A percentile compares a stretch with the other conserved stretches of the same genome.
Conservation (phyloP, 805 yeast species). For the Torulaspora microellipsoides region DNA sequence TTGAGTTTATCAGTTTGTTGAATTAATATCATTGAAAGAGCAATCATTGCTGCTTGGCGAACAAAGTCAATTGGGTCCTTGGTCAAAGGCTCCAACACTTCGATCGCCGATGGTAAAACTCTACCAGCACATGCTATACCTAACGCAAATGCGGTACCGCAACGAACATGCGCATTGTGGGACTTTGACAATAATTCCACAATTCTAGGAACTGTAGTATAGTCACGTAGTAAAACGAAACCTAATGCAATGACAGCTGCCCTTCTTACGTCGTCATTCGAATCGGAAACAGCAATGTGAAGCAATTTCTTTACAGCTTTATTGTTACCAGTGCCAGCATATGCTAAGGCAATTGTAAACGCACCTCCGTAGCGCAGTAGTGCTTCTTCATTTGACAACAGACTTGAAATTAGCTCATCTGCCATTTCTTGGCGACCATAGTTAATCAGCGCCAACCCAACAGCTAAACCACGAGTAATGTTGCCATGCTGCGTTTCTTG, state of each 20-base stretch:
- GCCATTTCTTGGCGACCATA: slow-evolving; percentile 85
- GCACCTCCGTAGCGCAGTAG: slow-evolving; percentile 94
- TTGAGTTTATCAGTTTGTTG: slow-evolving; percentile 79
- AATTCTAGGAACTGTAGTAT: slow-evolving; percentile 89
- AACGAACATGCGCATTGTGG: slow-evolving; percentile 96
- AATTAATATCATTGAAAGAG: slow-evolving; percentile 84
- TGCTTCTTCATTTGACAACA: slow-evolving; percentile 72
- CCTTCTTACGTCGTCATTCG: slow-evolving; percentile 93
- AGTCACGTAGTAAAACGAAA: slow-evolving; percentile 83
- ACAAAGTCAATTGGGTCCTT: slow-evolving; percentile 96
- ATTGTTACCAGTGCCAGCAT: slow-evolving; percentile 93
- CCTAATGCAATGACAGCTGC: slow-evolving; percentile 92
- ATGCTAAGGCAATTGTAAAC: slow-evolving; percentile 88
- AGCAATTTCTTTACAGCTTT: slow-evolving; percentile 78
- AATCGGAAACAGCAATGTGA: slow-evolving; percentile 94
- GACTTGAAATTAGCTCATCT: slow-evolving; percentile 57
- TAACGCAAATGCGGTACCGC: slow-evolving; percentile 95
- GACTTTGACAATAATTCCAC: slow-evolving; percentile 90
- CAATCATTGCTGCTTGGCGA: slow-evolving; percentile 94
- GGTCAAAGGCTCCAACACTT: slow-evolving; percentile 85
- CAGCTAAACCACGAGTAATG: slow-evolving; percentile 86
- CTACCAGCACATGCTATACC: slow-evolving; percentile 98
- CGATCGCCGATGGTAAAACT: slow-evolving; percentile 81
- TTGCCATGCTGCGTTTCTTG: slow-evolving; percentile 95
- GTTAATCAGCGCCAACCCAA: slow-evolving; percentile 81